Conservation (phyloP, 1,284 basidiomycete genomes). For the Anthracocystis walkeri region DNA sequence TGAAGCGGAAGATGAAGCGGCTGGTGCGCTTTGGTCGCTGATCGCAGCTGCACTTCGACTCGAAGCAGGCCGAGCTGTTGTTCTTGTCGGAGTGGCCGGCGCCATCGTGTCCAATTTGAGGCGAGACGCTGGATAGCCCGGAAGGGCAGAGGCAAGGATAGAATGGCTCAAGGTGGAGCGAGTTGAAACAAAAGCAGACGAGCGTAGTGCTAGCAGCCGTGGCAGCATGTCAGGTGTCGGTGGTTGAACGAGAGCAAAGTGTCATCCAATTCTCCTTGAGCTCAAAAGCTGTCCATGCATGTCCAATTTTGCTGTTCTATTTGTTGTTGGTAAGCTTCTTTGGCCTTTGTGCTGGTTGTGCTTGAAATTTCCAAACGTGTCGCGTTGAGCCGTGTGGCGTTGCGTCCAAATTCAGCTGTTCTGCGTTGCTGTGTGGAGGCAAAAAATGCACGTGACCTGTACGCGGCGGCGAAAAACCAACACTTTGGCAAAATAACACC, state of each 20-base stretch:
- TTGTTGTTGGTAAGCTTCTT: neutral
- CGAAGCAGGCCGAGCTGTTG: conserved; percentile 14
- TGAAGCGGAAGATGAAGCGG: neutral
- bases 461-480: conserved; percentile 28
- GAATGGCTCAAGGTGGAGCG: neutral
- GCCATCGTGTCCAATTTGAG: conserved; percentile 12
- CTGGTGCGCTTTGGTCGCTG: neutral
- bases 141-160: neutral
- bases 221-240: neutral
- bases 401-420: neutral
- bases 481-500: conserved; percentile 15
- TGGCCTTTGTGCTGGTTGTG: neutral
- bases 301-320: neutral
- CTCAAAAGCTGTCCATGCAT: neutral
- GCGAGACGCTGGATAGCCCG: neutral
- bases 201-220: neutral
- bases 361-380: conserved; percentile 8
- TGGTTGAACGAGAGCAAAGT: neutral
- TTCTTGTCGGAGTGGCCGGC: conserved; percentile 9
- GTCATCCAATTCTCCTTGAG: neutral
- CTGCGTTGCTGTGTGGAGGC: too few species aligned
- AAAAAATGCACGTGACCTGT: conserved; percentile 25
- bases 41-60: conserved; percentile 10
- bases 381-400: conserved; percentile 38
- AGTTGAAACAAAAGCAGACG: neutral